A percentile compares a stretch with the other conserved stretches of the same genome.
These are phyloP conservation scores for Pyrenochaeta sp. DNA, from an alignment of 2,329 filamentous ascomycete species.

Conservation along the genomic window DNA sequence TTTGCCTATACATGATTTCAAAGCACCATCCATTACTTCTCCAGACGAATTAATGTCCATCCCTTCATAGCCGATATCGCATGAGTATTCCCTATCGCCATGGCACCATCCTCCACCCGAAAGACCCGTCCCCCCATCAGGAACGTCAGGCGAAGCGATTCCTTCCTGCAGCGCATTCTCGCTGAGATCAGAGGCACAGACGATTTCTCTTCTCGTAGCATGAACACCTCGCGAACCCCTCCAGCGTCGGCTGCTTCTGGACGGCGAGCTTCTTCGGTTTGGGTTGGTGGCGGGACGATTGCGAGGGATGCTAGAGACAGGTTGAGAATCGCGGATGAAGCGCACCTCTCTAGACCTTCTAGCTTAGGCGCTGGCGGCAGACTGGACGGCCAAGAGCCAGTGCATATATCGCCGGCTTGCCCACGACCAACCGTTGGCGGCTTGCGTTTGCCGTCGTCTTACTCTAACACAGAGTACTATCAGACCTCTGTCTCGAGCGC, in stretches of 20 bases:
- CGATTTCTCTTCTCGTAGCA: background rate
- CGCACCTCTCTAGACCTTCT: slow-evolving; percentile 14
- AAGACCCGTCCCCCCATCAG: slow-evolving; percentile 8
- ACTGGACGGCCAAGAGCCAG: background rate
- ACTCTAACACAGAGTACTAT: slow-evolving; percentile 1
- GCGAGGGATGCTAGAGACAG: slow-evolving; percentile 33
- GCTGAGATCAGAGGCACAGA: slow-evolving; percentile 30
- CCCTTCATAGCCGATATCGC: slow-evolving; percentile 18
- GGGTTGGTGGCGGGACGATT: slow-evolving; percentile 24
- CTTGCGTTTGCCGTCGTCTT: slow-evolving; percentile 8
- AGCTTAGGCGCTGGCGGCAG: slow-evolving; percentile 1
- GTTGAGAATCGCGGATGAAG: slow-evolving; percentile 34
- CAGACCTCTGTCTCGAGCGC: background rate
- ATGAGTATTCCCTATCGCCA: slow-evolving; percentile 27
- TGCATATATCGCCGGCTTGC: background rate
- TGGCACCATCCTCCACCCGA: slow-evolving; percentile 32
- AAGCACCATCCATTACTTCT: slow-evolving; percentile 11
- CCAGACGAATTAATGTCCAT: slow-evolving; percentile 28
- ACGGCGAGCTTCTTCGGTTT: slow-evolving; percentile 15
- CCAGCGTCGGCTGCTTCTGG: slow-evolving; percentile 1
- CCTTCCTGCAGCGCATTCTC: slow-evolving; percentile 34
- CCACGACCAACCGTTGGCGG: slow-evolving; percentile 5
- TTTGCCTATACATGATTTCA: slow-evolving; percentile 6
- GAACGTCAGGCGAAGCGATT: slow-evolving; percentile 19
- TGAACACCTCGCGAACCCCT: background rate